Base-by-base conservation (phyloP, 495 filamentous ascomycete genomes). In the Penicillium cosmopolitanum region DNA sequence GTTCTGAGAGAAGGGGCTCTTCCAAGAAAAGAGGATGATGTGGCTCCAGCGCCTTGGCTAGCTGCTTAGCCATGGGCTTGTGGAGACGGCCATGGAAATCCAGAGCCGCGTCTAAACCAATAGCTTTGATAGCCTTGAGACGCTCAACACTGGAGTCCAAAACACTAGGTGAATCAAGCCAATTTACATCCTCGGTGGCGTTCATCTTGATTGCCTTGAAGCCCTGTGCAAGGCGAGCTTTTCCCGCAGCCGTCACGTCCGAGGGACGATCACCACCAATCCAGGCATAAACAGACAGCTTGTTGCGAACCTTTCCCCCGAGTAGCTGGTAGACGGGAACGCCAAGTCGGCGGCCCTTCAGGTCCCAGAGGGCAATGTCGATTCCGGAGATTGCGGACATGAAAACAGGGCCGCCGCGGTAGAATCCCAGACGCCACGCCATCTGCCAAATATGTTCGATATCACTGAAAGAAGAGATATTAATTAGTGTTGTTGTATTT, bases 381-480 rank as follows among this genome's bases (percentile, higher is more conserved):
- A 92, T 86, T 5, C 90, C 89, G 10, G 87, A 79, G 28, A 92
- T 76, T 8, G 90, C 90, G 63, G 85, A 89, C 88, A 92, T 92
- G 63, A 93, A 86, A 36, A 93, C 88, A 1, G 89, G 87, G 4
- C 90, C 90, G 16, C 90, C 90, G 36, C 90, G 82, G 72, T 93
- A 92, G 74, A 92, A 92, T 18, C 84, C 85, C 5, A 84, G 76
- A 53, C 89, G 82, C 79, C 85, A 91, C 19, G 81, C 82, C 55
- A 78, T 82, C 71, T 93, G 90, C 90, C 90, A 92, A 51, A 92
- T 85, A 60, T 91, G 85, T 68, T 93, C 89, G 59, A 93, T 92
- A 51, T 92, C 85, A 69, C 88, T 91, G 28, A 31, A 31, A 40
- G 16, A 19, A 42, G 5, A n/a, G 5, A 18, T 2, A 31, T 23